These are phyloP conservation scores for Vanrija pseudolonga DNA, from an alignment of 1,284 basidiomycete species.

Conservation along the genomic window DNA sequence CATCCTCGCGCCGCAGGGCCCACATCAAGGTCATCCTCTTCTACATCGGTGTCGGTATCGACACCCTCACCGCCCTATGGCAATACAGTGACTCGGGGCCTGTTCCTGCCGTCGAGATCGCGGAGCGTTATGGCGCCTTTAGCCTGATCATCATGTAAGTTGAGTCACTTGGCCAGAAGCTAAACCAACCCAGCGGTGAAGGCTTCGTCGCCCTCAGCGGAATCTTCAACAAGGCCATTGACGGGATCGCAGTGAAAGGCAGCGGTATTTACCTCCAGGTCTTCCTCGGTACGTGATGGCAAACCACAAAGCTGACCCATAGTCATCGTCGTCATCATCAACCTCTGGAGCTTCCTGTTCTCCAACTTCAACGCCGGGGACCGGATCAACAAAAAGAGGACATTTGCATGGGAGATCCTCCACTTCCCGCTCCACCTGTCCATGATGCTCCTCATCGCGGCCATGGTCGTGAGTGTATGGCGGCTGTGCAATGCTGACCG, in stretches of 20 bases:
- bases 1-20: slow-evolving; percentile 1
- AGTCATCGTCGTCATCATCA: slow-evolving; percentile 24
- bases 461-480: neutral
- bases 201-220: slow-evolving; percentile 25
- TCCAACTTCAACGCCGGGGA: slow-evolving; percentile 15
- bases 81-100: slow-evolving; percentile 1
- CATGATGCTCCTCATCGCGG: slow-evolving; percentile 5
- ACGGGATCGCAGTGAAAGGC: slow-evolving; percentile 17
- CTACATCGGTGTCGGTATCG: slow-evolving; percentile 22
- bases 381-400: slow-evolving; percentile 7
- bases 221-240: slow-evolving; percentile 23
- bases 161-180: neutral
- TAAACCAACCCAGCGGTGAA: slow-evolving; percentile 23
- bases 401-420: slow-evolving; percentile 21
- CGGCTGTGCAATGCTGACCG: neutral
- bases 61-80: slow-evolving; percentile 3
- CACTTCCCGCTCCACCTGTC: slow-evolving; percentile 13
- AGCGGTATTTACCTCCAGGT: slow-evolving; percentile 23
- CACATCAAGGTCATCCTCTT: slow-evolving; percentile 23
- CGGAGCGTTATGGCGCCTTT: slow-evolving; percentile 26
- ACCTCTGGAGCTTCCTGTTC: slow-evolving; percentile 31
- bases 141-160: slow-evolving; percentile 32
- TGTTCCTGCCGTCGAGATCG: neutral
- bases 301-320: neutral
- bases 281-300: slow-evolving; percentile 1